phyloP scores from a whole-genome alignment of 164 flowering plant genomes.

The Aristolochia fimbriata region DNA sequence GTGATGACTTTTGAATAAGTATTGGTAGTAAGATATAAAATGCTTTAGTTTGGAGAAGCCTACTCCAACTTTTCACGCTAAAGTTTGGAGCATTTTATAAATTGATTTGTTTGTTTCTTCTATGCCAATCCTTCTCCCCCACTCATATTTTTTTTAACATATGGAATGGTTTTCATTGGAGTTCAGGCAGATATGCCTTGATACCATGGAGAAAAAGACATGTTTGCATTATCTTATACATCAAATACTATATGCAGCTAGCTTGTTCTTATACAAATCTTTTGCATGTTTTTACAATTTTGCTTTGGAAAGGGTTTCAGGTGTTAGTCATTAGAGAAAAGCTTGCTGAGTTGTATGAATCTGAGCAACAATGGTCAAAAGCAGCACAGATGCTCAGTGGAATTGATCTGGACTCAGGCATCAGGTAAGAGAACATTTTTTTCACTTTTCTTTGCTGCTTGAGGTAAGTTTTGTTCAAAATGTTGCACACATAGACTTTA shows the following conservation, averaged over 20 bases:
- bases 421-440: constrained; percentile 48
- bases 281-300: background rate
- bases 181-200: no score
- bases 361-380: constrained; percentile 95
- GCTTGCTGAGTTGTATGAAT: constrained; percentile 94
- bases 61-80: no score
- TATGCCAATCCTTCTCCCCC: no score
- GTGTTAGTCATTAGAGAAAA: constrained; percentile 87
- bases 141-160: no score
- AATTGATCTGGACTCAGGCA: constrained; percentile 86
- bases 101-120: no score
- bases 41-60: no score
- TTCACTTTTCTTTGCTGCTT: background rate
- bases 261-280: background rate
- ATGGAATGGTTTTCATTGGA: no score
- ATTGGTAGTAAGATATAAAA: no score
- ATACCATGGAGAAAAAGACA: no score
- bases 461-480: background rate
- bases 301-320: constrained; percentile 22
- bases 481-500: background rate
- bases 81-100: no score
- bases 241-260: background rate
- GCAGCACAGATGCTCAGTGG: constrained; percentile 99
- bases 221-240: background rate
- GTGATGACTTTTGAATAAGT: no score